A percentile compares a stretch with the other conserved stretches of the same genome.
phyloP scores from a whole-genome alignment of 2,329 filamentous ascomycete species.

The Magnaporthales sp. region DNA sequence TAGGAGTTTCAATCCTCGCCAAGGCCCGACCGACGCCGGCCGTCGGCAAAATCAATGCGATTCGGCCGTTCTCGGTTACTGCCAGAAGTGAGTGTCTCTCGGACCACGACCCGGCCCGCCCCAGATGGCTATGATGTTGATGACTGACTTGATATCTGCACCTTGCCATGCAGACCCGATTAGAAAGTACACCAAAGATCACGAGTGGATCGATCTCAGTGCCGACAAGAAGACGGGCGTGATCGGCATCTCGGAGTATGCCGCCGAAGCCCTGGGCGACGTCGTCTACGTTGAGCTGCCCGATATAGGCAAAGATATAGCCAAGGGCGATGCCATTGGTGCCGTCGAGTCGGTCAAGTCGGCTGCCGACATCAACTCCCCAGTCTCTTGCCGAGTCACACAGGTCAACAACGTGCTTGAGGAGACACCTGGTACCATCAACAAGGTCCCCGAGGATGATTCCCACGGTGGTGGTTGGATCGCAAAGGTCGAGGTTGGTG shows the following conservation, averaged over 20 bases:
- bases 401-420: slow-evolving; percentile 68
- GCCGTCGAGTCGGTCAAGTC: slow-evolving; percentile 98
- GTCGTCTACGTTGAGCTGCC: slow-evolving; percentile 97
- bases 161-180: slow-evolving; percentile 38
- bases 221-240: slow-evolving; percentile 74
- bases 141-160: no score
- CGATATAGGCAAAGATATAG: slow-evolving; percentile 56
- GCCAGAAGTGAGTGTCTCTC: slow-evolving; percentile 28
- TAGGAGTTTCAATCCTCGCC: slow-evolving; percentile 24
- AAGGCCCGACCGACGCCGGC: background rate
- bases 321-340: slow-evolving; percentile 75
- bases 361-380: slow-evolving; percentile 93
- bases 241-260: slow-evolving; percentile 83
- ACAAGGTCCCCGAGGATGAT: slow-evolving; percentile 77
- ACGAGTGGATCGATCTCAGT: slow-evolving; percentile 94
- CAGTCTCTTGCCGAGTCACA: slow-evolving; percentile 67
- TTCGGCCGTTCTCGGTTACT: slow-evolving; percentile 38
- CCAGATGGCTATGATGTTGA: background rate
- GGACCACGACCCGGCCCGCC: background rate
- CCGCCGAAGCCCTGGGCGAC: slow-evolving; percentile 85
- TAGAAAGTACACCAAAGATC: slow-evolving; percentile 91
- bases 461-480: slow-evolving; percentile 79
- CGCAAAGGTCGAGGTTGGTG: slow-evolving; percentile 72
- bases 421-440: slow-evolving; percentile 80
- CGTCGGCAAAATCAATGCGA: slow-evolving; percentile 7